A percentile compares a stretch with the other conserved stretches of the same genome.
phyloP scores from a whole-genome alignment of 768 basidiomycete genomes.

The Tricholoma bakamatsutake region DNA sequence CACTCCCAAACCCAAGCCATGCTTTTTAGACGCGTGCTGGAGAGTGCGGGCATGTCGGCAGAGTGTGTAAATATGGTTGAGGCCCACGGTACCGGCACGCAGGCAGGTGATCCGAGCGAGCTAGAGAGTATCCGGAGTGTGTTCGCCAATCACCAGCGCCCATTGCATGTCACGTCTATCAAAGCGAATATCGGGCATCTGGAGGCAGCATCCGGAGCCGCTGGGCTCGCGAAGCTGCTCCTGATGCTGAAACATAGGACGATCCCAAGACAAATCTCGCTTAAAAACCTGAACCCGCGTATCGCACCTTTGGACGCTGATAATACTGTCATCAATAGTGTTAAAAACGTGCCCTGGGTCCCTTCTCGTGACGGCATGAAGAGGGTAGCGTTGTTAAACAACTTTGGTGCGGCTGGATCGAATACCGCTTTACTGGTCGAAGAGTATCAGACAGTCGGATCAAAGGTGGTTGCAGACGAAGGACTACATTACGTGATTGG shows the following conservation, averaged over 20 bases:
- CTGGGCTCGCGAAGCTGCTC: constrained; percentile 64
- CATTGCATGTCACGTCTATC: constrained; percentile 61
- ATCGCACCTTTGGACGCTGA: constrained; percentile 45
- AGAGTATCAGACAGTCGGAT: constrained; percentile 27
- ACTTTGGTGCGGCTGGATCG: constrained; percentile 72
- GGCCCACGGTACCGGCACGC: constrained; percentile 72
- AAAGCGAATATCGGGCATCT: constrained; percentile 74
- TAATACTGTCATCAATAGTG: constrained; percentile 41
- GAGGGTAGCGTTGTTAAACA: constrained; percentile 60
- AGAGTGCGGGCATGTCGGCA: constrained; percentile 37
- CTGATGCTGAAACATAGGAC: constrained; percentile 54
- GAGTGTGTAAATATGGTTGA: constrained; percentile 56
- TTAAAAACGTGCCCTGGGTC: constrained; percentile 37
- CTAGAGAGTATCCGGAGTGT: constrained; percentile 55
- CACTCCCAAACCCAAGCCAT: constrained; percentile 54
- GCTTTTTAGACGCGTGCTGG: constrained; percentile 47
- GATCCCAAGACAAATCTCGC: constrained; percentile 59
- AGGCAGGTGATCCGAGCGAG: constrained; percentile 65
- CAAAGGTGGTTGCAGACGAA: not conserved
- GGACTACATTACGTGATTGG: constrained; percentile 41
- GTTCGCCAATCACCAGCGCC: constrained; percentile 40
- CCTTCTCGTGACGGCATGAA: constrained; percentile 24
- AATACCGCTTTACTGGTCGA: constrained; percentile 60
- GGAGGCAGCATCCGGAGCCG: constrained; percentile 71
- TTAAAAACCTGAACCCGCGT: constrained; percentile 49